Evolutionary conservation across 2,329 filamentous ascomycete genomes (phyloP).

Genomic region (Colletotrichum cuscutae): DNA sequence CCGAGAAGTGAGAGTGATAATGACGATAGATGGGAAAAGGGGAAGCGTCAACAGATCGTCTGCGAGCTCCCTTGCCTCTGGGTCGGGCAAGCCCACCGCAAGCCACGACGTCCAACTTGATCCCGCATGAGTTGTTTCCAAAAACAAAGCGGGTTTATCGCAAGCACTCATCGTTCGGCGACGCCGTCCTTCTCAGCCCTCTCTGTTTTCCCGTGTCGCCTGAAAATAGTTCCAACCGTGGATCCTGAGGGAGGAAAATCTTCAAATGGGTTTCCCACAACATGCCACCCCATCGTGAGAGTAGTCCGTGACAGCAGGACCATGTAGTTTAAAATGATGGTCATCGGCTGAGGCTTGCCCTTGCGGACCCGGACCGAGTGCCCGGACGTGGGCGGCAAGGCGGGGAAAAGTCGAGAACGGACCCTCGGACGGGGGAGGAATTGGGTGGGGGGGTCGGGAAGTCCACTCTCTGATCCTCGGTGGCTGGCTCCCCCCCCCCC

Average conservation of each 20-base stretch:
- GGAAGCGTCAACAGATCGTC: not conserved
- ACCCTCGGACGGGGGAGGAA: not conserved
- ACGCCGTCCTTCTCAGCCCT: not conserved
- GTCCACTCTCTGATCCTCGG: not conserved
- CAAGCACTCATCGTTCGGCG: not conserved
- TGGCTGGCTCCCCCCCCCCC: too few species aligned
- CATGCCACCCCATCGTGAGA: not conserved
- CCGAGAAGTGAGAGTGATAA: not conserved
- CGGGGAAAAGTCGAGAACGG: not conserved
- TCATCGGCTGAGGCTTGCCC: not conserved
- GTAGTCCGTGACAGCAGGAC: not conserved
- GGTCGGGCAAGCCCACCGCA: not conserved
- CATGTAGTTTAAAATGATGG: not conserved
- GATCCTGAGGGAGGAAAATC: not conserved
- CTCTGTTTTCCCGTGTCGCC: not conserved
- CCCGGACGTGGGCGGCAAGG: not conserved
- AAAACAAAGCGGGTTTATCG: not conserved
- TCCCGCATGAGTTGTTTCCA: not conserved
- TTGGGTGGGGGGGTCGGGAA: too few species aligned
- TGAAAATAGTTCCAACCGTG: not conserved
- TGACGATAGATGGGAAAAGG: not conserved
- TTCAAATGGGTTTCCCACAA: not conserved
- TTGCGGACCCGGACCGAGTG: conserved; percentile 4
- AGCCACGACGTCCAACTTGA: not conserved
- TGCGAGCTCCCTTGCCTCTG: not conserved